Evolutionary conservation across 2,329 filamentous ascomycete species (phyloP), one percentile per base, ranked within the genome.

Genomic region (Exophiala sideris): DNA sequence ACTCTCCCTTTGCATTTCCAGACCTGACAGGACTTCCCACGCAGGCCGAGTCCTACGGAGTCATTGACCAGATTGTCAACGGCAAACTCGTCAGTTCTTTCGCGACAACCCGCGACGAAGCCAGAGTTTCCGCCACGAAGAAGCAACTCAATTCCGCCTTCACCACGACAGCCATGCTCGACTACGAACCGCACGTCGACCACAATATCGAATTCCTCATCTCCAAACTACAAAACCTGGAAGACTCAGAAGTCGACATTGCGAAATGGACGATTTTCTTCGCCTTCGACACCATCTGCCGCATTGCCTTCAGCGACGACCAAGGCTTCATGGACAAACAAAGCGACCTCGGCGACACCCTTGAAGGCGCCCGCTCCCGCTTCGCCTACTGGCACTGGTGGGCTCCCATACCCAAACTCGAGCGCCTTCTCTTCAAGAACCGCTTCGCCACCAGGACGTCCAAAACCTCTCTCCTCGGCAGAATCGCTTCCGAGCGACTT

Each of bases 171-270:
- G 87, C 87, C 39, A 83, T 86, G 54, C 84, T 87, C 56, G 88
- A 88, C 41, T 92, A 88, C 85, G 85, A 86, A 39, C 85, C 82
- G 62, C 95, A 88, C 71, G 95, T 96, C 64, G 86, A 91, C 68
- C 47, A 44, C 24, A 58, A 42, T 32, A 41, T 58, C 14, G 34
- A 54, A 14, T 45, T 29, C 8, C 38, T 58, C 16, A 29, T 58
- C 2, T 38, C 14, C 9, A 33, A 48, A 10, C 47, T 58, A 5
- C 20, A 45, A 7, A 34, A 41, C 10, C 9, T 34, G 14, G 36
- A 40, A 21, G 36, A 40, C 10, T 24, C 24, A 18, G 42, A 49
- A 9, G 24, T 58, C 18, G 42, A 54, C n/a, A 50, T 52, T 8
- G 42, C 46, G 4, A 39, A 34, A 10, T 42, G 39, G 5, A 18